Evolutionary conservation across 1,139 yeast genomes (phyloP).

Genomic region (Arxiozyma bovina): DNA sequence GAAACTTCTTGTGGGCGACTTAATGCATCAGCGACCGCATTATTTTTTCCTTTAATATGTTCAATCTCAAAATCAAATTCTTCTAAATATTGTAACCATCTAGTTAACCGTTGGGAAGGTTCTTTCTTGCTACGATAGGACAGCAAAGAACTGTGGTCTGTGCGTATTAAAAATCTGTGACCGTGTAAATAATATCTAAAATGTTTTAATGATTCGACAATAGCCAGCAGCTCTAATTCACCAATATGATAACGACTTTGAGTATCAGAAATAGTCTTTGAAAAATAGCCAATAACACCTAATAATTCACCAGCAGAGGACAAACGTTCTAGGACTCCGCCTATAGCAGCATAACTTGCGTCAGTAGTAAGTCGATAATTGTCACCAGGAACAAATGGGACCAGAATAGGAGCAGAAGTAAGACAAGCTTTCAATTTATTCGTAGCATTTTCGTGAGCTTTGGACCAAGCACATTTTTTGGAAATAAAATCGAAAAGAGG

Average conservation of each 20-base stretch:
- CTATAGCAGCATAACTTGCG: slow-evolving; percentile 13
- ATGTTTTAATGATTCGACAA: slow-evolving; percentile 11
- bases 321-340: slow-evolving; percentile 15
- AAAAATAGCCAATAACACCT: slow-evolving; percentile 13
- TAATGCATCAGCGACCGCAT: slow-evolving; percentile 12
- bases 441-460: no score
- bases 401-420: no score
- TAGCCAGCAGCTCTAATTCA: slow-evolving; percentile 12
- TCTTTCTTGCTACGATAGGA: slow-evolving; percentile 8
- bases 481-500: no score
- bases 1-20: slow-evolving; percentile 3
- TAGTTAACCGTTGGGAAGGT: slow-evolving; percentile 9
- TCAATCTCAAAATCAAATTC: slow-evolving; percentile 11
- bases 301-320: slow-evolving; percentile 5
- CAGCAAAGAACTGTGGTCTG: slow-evolving; percentile 11
- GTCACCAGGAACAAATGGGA: not conserved
- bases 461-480: no score
- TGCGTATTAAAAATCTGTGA: slow-evolving; percentile 8
- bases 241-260: slow-evolving; percentile 11
- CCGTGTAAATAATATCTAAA: slow-evolving; percentile 12
- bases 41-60: slow-evolving; percentile 8
- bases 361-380: slow-evolving; percentile 12
- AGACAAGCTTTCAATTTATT: no score
- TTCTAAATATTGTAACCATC: slow-evolving; percentile 11
- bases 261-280: slow-evolving; percentile 9